Evolutionary conservation across 441 rosid species (phyloP).

Genomic region (Adansonia grandidieri): DNA sequence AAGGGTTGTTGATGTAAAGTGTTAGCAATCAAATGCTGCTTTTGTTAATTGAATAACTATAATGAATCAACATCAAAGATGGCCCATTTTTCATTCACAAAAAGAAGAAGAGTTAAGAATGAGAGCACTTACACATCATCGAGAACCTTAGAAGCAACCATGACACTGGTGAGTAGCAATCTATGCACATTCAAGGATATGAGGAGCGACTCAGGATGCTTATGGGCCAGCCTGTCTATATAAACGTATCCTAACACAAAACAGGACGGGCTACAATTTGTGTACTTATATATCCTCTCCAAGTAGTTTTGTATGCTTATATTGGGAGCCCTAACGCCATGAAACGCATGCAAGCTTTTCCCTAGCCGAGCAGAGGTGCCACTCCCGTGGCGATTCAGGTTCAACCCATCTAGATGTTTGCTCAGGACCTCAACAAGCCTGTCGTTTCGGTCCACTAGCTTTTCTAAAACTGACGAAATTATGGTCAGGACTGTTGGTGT

Average conservation of each 20-base stretch:
- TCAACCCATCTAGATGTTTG: conserved; percentile 20
- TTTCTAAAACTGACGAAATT: conserved; percentile 61
- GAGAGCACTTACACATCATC: conserved; percentile 72
- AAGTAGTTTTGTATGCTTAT: conserved; percentile 78
- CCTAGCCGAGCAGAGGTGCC: conserved; percentile 35
- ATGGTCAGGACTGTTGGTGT: conserved; percentile 74
- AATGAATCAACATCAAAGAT: background rate
- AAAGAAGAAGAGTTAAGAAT: background rate
- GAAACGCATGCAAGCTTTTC: conserved; percentile 66
- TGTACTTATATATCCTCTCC: conserved; percentile 84
- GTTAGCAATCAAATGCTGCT: background rate
- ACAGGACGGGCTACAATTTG: conserved; percentile 84
- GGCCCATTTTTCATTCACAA: too few relatives aligned
- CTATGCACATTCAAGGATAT: conserved; percentile 78
- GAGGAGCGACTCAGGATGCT: conserved; percentile 70
- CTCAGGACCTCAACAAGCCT: conserved; percentile 46
- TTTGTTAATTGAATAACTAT: background rate
- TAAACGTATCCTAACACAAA: conserved; percentile 83
- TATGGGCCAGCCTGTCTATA: conserved; percentile 72
- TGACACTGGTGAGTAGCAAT: conserved; percentile 73
- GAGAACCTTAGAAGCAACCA: conserved; percentile 84
- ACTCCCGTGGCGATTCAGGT: background rate
- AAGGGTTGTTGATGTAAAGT: too few relatives aligned
- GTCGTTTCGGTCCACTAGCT: conserved; percentile 72
- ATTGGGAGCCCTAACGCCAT: conserved; percentile 70